A percentile compares a stretch with the other conserved stretches of the same genome.
Conservation (phyloP, 371 early-diverging fungal genomes). For the Entomophthora muscae region DNA sequence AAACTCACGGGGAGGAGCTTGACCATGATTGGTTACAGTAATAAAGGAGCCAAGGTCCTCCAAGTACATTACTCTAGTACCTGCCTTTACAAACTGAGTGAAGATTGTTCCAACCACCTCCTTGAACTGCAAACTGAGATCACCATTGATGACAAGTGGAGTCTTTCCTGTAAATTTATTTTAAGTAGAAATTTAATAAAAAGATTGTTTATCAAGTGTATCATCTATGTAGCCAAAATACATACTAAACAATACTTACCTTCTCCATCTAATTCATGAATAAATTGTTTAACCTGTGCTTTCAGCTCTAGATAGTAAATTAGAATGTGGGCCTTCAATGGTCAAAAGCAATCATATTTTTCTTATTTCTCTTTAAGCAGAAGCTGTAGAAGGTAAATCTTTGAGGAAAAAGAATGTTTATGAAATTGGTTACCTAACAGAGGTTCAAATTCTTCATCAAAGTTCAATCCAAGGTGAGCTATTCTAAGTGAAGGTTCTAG, state of each 20-base stretch:
- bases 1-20: conserved; percentile 1
- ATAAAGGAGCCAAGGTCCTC: neutral
- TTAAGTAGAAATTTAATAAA: neutral
- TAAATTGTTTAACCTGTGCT: neutral
- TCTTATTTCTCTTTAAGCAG: neutral
- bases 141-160: neutral
- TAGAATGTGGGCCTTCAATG: neutral
- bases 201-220: neutral
- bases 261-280: neutral
- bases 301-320: neutral
- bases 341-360: neutral
- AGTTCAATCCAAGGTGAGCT: neutral
- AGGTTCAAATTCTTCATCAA: neutral
- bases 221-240: too few species aligned
- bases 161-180: neutral
- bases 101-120: neutral
- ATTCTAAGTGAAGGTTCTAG: neutral
- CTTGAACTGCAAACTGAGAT: neutral
- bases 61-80: neutral
- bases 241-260: neutral
- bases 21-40: neutral
- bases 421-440: neutral
- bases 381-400: neutral
- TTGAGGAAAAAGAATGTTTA: neutral
- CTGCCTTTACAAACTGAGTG: neutral